Conservation (phyloP, 2,329 filamentous ascomycete genomes). For the Apiospora malaysiana region DNA sequence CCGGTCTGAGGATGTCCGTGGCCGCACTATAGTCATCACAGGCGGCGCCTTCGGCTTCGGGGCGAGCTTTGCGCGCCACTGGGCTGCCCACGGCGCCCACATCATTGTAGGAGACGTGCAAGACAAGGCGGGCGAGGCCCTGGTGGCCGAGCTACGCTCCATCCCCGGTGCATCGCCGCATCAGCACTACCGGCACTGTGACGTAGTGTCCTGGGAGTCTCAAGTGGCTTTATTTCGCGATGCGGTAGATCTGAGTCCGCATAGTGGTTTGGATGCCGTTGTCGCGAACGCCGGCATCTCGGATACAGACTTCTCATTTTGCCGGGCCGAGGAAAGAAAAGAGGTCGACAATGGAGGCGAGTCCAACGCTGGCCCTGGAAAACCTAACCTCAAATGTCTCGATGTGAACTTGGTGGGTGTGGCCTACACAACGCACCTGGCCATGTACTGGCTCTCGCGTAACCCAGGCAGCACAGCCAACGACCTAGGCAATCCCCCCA, state of each 20-base stretch:
- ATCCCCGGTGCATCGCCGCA: not conserved
- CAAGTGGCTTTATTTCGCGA: not conserved
- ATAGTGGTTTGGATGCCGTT: not conserved
- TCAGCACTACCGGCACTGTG: slow-evolving; percentile 2
- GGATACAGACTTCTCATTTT: not conserved
- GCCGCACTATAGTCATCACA: not conserved
- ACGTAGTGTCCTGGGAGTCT: not conserved
- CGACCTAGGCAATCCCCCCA: not conserved
- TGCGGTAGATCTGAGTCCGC: not conserved
- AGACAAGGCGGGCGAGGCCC: not conserved
- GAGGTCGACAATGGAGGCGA: not conserved
- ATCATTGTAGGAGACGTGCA: not conserved
- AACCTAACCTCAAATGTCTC: not conserved
- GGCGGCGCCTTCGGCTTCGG: slow-evolving; percentile 1
- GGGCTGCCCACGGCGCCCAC: not conserved
- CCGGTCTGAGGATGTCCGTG: not conserved
- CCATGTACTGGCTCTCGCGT: slow-evolving; percentile 1
- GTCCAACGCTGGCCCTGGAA: not conserved
- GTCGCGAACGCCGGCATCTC: not conserved
- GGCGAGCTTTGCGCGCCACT: not conserved
- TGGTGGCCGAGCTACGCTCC: not conserved
- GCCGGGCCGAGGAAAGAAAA: not conserved
- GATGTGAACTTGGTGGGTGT: not conserved
- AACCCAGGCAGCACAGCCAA: not conserved
- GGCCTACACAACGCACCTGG: not conserved